A percentile compares a stretch with the other conserved stretches of the same genome.
Conservation (phyloP, 169 alveolate genomes). For the Amoebophrya sp. region DNA sequence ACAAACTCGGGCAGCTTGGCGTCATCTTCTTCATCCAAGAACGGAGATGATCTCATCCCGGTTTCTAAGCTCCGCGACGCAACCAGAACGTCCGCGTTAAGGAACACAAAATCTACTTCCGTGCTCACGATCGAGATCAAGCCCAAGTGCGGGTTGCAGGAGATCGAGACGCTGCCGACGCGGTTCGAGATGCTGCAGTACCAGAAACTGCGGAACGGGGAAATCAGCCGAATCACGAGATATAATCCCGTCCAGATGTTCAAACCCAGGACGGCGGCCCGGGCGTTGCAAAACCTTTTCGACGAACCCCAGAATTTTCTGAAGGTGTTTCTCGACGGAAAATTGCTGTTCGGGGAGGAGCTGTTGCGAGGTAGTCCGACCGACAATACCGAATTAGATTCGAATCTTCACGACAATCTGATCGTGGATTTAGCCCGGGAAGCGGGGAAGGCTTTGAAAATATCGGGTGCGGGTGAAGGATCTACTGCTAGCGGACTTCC, state of each 20-base stretch:
- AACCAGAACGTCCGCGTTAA: too few species aligned
- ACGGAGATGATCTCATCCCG: too few species aligned
- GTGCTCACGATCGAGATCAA: too few species aligned
- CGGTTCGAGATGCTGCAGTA: not conserved
- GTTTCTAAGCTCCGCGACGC: too few species aligned
- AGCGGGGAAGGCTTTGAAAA: too few species aligned
- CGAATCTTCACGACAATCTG: not conserved
- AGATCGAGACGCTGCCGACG: constrained; percentile 6
- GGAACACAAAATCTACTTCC: too few species aligned
- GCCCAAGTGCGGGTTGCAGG: not conserved
- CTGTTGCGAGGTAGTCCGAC: not conserved
- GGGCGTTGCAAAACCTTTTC: not conserved
- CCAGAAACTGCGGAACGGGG: not conserved
- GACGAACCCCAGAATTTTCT: not conserved
- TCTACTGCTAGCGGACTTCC: too few species aligned
- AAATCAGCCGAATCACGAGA: not conserved
- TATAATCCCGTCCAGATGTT: not conserved
- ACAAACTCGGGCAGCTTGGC: too few species aligned
- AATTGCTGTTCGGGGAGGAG: not conserved
- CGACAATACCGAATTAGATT: not conserved
- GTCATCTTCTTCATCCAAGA: too few species aligned
- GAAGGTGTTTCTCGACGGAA: not conserved
- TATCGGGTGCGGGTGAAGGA: too few species aligned
- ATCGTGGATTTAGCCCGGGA: not conserved
- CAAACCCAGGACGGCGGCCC: not conserved